phyloP scores from a whole-genome alignment of 2,329 filamentous ascomycete genomes.

The Colletotrichum trifolii region DNA sequence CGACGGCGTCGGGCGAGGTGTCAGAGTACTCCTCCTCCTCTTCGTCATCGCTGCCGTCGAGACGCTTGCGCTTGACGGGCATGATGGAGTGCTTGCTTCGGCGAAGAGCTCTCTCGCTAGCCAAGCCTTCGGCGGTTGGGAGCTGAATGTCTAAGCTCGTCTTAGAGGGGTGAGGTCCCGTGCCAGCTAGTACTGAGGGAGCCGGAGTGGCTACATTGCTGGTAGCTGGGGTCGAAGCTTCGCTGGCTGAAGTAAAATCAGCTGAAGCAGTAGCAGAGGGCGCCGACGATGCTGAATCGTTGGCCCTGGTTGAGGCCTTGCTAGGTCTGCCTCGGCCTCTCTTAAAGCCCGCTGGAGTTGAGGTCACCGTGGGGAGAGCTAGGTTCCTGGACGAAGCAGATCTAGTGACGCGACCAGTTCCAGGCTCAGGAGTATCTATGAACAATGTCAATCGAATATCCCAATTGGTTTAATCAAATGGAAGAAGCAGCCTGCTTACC shows the following conservation, averaged over 20 bases:
- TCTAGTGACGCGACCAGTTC: constrained; percentile 30
- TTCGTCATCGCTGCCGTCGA: constrained; percentile 55
- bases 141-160: constrained; percentile 50
- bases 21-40: constrained; percentile 48
- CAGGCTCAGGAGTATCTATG: constrained; percentile 16
- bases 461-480: too few species aligned
- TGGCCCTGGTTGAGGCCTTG: constrained; percentile 40
- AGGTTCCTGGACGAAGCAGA: constrained; percentile 35
- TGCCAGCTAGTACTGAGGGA: constrained; percentile 40
- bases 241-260: constrained; percentile 48
- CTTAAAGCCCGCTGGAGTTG: constrained; percentile 37
- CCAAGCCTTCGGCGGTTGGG: constrained; percentile 46
- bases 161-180: constrained; percentile 38
- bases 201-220: constrained; percentile 54
- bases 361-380: constrained; percentile 4
- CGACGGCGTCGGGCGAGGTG: constrained; percentile 41
- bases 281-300: constrained; percentile 48
- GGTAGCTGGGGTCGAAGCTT: constrained; percentile 56
- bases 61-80: constrained; percentile 54
- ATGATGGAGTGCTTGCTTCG: constrained; percentile 62
- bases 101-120: constrained; percentile 57
- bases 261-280: constrained; percentile 50
- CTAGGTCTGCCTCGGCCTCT: constrained; percentile 44
- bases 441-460: background rate
- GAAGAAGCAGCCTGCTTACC: too few species aligned